Base-by-base conservation (phyloP, 2,329 filamentous ascomycete species). In the Plenodomus biglobosus region DNA sequence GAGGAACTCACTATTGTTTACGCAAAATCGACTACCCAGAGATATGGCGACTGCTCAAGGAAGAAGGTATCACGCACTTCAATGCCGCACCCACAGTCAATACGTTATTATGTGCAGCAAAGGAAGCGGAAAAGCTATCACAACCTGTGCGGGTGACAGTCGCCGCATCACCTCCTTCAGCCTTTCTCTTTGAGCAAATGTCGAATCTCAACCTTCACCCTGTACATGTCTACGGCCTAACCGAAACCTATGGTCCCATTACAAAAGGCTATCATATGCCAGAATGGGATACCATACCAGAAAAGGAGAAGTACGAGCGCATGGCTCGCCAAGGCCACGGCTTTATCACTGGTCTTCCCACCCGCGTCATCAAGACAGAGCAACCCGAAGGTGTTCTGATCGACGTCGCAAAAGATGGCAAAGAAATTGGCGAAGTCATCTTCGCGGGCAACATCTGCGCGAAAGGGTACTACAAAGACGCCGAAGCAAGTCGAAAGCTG, bases 291-390 rank as follows among this genome's bases (percentile, higher is more conserved):
- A 65, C 71, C 0, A 77, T 96, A 1, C 82, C 88, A 0, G 57
- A 76, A 3, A 84, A 87, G 21, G 89, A 96, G 53, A 91, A 88
- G 70, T 99, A 92, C 65, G 82, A 83, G 55, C 86, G 84, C 62
- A 96, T 97, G 92, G 92, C 94, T 4, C 82, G 92, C 3, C 94
- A 99, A 73, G 94, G 92, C 0, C 90, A 96, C 70, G 92, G 91
- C 0, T 95, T 94, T 72, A 77, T 97, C 40, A 90, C 88, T 17
- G 90, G 85, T 58, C 77, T 95, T 41, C 88, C 91, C 0, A 85
- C 84, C 17, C 85, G 92, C 21, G 83, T 97, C 20, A 85, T 97
- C 73, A 92, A 92, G 76, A 81, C 85, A 0, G 87, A 90, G 15
- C 82, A 87, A 45, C 81, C 86, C 2, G 82, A 86, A 27, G 86